A percentile compares a stretch with the other conserved stretches of the same genome.
phyloP scores from a whole-genome alignment of 306 rosid genomes.

The Boehmeria nivea region DNA sequence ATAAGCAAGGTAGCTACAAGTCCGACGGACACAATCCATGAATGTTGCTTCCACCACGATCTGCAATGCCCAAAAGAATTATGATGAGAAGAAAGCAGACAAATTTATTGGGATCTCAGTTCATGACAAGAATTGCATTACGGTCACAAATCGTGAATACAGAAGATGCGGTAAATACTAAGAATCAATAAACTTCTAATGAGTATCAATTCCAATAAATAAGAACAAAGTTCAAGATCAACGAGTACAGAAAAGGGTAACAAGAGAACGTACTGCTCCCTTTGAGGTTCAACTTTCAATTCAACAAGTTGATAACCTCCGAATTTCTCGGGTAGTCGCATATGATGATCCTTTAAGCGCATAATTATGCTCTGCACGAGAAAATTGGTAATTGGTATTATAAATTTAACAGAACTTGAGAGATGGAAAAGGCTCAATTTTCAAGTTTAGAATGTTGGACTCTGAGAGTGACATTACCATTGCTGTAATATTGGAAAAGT shows the following conservation, averaged over 20 bases:
- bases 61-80: constrained; percentile 20
- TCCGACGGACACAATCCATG: constrained; percentile 25
- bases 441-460: neutral
- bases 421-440: neutral
- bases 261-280: constrained; percentile 22
- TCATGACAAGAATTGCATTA: neutral
- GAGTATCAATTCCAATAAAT: too few species aligned
- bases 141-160: neutral
- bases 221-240: too few species aligned
- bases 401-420: neutral
- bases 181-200: neutral
- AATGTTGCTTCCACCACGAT: constrained; percentile 33
- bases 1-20: constrained; percentile 22
- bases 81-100: neutral
- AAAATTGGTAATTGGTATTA: neutral
- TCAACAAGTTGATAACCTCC: constrained; percentile 42
- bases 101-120: too few species aligned
- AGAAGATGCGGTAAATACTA: neutral
- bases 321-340: constrained; percentile 46
- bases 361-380: constrained; percentile 26
- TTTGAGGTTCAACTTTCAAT: constrained; percentile 30
- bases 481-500: constrained; percentile 30
- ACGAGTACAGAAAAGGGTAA: too few species aligned
- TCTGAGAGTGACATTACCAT: constrained; percentile 23
- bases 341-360: constrained; percentile 29